phyloP scores from a whole-genome alignment of 345 rosid species.

The Syzygium jambos region DNA sequence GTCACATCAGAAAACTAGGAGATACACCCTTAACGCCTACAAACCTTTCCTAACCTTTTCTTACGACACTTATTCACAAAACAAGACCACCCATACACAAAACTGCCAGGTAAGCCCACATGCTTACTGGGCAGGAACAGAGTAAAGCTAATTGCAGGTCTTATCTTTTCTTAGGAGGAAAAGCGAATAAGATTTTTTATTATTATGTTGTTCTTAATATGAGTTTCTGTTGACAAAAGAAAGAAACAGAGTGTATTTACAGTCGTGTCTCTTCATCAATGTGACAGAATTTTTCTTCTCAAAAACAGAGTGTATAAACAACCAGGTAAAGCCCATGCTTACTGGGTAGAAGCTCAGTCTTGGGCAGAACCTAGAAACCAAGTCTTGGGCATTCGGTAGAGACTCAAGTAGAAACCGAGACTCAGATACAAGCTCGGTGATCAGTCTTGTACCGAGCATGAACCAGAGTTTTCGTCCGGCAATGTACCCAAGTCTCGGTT shows the following conservation, averaged over 20 bases:
- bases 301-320: too few relatives aligned
- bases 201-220: background rate
- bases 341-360: too few relatives aligned
- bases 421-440: too few relatives aligned
- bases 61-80: background rate
- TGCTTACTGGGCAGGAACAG: background rate
- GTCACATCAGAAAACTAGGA: background rate
- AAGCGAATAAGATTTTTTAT: background rate
- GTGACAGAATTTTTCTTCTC: too few relatives aligned
- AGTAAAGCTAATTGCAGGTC: background rate
- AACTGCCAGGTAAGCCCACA: background rate
- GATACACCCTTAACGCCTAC: background rate
- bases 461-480: too few relatives aligned
- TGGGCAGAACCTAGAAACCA: too few relatives aligned
- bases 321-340: too few relatives aligned
- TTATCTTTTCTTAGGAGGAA: too few relatives aligned
- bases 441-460: too few relatives aligned
- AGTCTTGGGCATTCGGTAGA: too few relatives aligned
- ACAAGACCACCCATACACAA: background rate
- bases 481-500: too few relatives aligned
- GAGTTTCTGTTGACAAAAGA: background rate
- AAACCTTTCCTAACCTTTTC: background rate
- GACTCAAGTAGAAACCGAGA: too few relatives aligned
- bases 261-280: background rate
- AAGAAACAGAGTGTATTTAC: background rate